Base-by-base conservation (phyloP, 2,329 filamentous ascomycete genomes). In the Cytospora piceicola region DNA sequence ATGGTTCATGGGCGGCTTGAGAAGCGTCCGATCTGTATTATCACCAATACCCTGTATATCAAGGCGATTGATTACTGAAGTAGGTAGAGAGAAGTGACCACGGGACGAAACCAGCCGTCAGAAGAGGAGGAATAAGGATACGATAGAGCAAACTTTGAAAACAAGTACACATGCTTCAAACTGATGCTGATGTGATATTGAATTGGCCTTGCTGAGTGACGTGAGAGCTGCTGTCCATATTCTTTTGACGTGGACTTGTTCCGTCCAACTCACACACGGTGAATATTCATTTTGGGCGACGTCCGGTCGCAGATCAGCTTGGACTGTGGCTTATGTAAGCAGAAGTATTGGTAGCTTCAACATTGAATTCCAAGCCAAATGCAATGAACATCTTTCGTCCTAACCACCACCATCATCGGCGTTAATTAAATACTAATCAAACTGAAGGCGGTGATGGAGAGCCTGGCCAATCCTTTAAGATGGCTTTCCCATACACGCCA, bases 401-500 rank as follows among this genome's bases (percentile, higher is more conserved):
- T 20, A 20, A 42, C 39, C 6, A 7, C 20, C 15, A 17, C 17
- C 12, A 15, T 11, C 15, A 14, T 11, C 11, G 36, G 36, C 36
- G 15, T 39, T 39, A 3, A 42, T 6, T 34, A 34, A 34, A 34
- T 1, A 20, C 9, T 42, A 15, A 7, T 7, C 20, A 42, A 42
- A n/a, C 11, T 29, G 11, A 12, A 52, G 14, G 24, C 52, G 59
- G 64, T 42, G 58, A 65, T 65, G 62, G 62, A 56, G 36, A 46
- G 42, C 32, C 39, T 46, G 29, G 24, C 11, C 30, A 4, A 15
- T 4, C 27, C 22, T 12, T 29, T 36, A 58, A 58, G 15, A 83
- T 83, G 81, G 76, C 77, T 61, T 81, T 83, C 61, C 80, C 81
- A 63, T 75, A 80, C 71, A 77, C 76, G 72, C 84, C 85, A 46